Base-by-base conservation (phyloP, 2,329 filamentous ascomycete species). In the Phyllosticta capitalensis region DNA sequence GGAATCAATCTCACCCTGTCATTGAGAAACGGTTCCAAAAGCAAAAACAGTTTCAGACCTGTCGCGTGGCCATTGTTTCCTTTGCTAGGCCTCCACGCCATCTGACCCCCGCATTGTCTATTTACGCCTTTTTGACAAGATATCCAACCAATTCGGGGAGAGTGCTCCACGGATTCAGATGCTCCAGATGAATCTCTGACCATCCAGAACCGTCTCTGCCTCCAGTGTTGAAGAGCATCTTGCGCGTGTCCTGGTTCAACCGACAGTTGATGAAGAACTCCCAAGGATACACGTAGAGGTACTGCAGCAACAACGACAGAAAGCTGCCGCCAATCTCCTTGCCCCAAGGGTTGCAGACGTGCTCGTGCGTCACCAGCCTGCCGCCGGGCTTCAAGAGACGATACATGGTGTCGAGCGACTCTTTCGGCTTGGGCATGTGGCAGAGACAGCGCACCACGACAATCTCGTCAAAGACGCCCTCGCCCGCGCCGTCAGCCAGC, bases 361-460 rank as follows among this genome's bases (percentile, higher is more conserved):
- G 82, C 67, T 84, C 82, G 56, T 75, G 78, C 24, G 83, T 71
- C 19, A 84, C 69, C 70, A 84, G 67, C 58, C 79, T 70, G 0
- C 82, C 82, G 1, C 82, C 81, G 0, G 81, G 81, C 61, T 78
- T 79, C 48, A 84, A 66, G 61, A 83, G 65, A 0, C 64, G 65
- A 65, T 83, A 82, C 45, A 84, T 63, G 1, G 76, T 74, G 1
- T 67, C 65, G 17, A 77, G 71, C 2, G 79, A 79, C 55, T 73
- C 68, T 54, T 77, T 71, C 21, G 76, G 72, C 50, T 76, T 67
- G 0, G 80, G 78, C 9, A 84, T 78, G 3, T 79, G 79, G 63
- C 82, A 84, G 2, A 84, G 68, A 1, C 83, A 81, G 0, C 81
- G 73, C 9, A 81, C 69, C 61, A 78, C 80, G 54, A 81, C 69